Evolutionary conservation across 495 filamentous ascomycete genomes (phyloP), one percentile per base, ranked within the genome.

Genomic region (Neurospora tetraspora): DNA sequence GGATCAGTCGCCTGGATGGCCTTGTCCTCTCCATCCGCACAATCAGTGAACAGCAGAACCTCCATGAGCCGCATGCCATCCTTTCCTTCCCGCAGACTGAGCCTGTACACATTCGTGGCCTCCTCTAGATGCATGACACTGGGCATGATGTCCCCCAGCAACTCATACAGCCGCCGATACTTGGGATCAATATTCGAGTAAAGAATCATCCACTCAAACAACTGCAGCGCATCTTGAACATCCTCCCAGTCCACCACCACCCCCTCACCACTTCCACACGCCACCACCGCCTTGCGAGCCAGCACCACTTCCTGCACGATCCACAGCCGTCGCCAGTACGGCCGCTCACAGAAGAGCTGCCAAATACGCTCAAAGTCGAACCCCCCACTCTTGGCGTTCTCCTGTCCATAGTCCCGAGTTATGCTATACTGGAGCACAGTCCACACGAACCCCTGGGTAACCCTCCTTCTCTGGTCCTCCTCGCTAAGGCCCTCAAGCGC

Each of bases 281-380:
- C 36, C 20, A 77, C 40, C 1, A 73, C 31, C 12, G 73, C 37
- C 20, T 31, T 37, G 12, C 39, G 4, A 36, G 76, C 65, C 38
- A 77, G 71, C 16, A 76, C 76, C 20, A 71, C 53, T 69, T 76
- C 74, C n/a, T 77, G 76, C 14, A 74, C 59, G n/a, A 77, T 71
- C 74, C 76, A 77, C 2, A 76, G 68, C 20, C 76, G 53, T 11
- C 69, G 72, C 72, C 74, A 76, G 38, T 74, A 77, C 3, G 72
- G 61, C 6, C 34, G 7, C 23, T 53, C 27, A 2, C n/a, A 23
- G 45, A 53, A 53, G 9, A 53, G 20, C 9, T 23, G 45, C 45
- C 65, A 18, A 5, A 38, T 34, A 1, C 65, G 27, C 65, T 69
- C 27, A 38, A 31, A 69, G 27, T 69, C 65, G 2, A 31, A 14